Evolutionary conservation across 2,329 filamentous ascomycete genomes (phyloP), one percentile per base, ranked within the genome.

Genomic region (Cercospora zeina): DNA sequence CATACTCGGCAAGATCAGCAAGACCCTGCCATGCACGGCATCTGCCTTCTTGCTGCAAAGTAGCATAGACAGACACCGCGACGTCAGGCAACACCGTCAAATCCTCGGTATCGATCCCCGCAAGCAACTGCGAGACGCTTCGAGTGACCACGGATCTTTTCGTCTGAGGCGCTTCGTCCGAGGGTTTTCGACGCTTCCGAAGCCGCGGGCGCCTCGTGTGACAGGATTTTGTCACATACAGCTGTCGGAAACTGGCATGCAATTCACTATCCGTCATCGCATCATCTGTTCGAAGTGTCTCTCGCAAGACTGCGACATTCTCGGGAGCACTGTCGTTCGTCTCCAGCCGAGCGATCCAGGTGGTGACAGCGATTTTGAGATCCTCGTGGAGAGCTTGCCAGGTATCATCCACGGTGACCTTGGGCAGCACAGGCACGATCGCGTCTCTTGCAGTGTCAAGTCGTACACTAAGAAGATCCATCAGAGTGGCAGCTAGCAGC

Each of bases 1-100:
- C 65, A 11, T 61, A 39, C 4, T 59, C 16, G 13, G 67, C 67
- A 27, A 70, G 61, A 7, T 70, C 62, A 14, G 62, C 58, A 9
- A 74, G 61, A 16, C 49, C 54, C 34, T 66, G 62, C 72, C 72
- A 74, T 2, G 65, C 67, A n/a, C 53, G 16, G 37, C 64, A 67
- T 58, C 70, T 65, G 5, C 69, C 50, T 6, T 66, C 64, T 14
- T 64, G 62, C 10, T 34, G 53, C 10, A 74, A 63, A 1, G 49
- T 63, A 2, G 37, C 37, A 37, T 72, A 74, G 2, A 62, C 61
- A 3, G 59, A 59, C 4, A 62, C 61, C 9, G 67, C 68, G 6
- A 62, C 54, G 39, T 66, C 57, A 10, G 67, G 61, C 37, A 71
- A 36, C 1, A 58, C 56, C 9, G 59, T 62, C 3, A 68, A 24